Conservation (phyloP, 257 asterid genomes). For the Echites panduratus region DNA sequence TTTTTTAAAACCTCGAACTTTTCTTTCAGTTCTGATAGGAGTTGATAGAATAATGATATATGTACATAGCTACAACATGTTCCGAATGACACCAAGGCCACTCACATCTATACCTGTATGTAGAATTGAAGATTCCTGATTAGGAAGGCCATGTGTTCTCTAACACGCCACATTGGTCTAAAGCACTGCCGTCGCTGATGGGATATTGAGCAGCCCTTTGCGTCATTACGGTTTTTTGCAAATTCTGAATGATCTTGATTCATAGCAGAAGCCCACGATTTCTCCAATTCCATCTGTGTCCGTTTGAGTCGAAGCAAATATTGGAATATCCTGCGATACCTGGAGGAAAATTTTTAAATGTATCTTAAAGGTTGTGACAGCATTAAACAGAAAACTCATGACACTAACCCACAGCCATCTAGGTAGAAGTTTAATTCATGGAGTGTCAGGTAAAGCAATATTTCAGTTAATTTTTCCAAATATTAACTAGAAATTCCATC, state of each 20-base stretch:
- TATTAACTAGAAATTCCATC: background rate
- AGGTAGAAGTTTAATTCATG: slow-evolving; percentile 6
- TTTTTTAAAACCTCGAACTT: background rate
- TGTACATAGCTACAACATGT: background rate
- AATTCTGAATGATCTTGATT: slow-evolving; percentile 84
- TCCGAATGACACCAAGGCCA: slow-evolving; percentile 6
- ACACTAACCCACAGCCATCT: slow-evolving; percentile 15
- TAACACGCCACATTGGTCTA: slow-evolving; percentile 91
- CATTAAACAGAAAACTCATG: slow-evolving; percentile 12
- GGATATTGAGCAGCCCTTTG: slow-evolving; percentile 38
- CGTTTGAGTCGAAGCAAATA: slow-evolving; percentile 85
- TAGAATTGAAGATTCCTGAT: slow-evolving; percentile 92
- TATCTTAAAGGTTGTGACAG: background rate
- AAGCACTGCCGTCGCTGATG: slow-evolving; percentile 71
- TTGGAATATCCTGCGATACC: slow-evolving; percentile 91
- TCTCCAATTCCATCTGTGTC: slow-evolving; percentile 96
- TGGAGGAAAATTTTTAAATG: slow-evolving; percentile 23
- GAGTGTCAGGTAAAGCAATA: background rate
- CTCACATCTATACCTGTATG: slow-evolving; percentile 56
- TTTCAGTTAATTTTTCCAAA: background rate
- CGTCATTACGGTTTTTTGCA: slow-evolving; percentile 47
- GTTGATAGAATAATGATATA: background rate
- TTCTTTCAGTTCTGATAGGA: background rate
- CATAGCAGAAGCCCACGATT: slow-evolving; percentile 97
- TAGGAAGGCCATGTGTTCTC: slow-evolving; percentile 99